Evolutionary conservation across 2,329 filamentous ascomycete species (phyloP).

Genomic region (Dactylonectria macrodidyma): DNA sequence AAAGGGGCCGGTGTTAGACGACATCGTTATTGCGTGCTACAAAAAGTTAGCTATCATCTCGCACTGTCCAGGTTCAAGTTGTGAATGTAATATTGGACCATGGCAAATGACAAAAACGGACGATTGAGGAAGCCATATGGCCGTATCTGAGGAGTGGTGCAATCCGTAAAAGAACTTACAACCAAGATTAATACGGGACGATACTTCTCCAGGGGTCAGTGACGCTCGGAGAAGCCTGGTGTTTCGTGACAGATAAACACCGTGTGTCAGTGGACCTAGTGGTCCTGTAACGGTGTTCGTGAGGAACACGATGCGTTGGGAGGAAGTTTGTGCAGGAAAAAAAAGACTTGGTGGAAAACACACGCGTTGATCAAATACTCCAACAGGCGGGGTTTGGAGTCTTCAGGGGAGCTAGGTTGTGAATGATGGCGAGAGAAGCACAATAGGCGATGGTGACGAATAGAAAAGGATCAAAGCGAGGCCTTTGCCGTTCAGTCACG

Average conservation of each 20-base stretch:
- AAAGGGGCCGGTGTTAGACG: slow-evolving; percentile 9
- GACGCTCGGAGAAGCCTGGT: slow-evolving; percentile 26
- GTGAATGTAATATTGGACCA: not conserved
- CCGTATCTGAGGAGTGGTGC: not conserved
- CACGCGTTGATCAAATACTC: slow-evolving; percentile 3
- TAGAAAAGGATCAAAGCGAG: not conserved
- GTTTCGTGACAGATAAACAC: slow-evolving; percentile 18
- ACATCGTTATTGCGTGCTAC: slow-evolving; percentile 9
- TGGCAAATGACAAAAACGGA: not conserved
- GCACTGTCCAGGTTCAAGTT: not conserved
- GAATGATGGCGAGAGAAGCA: not conserved
- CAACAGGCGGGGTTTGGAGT: not conserved
- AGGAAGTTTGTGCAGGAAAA: not conserved
- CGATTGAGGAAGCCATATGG: not conserved
- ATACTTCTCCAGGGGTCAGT: not conserved
- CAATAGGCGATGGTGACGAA: not conserved
- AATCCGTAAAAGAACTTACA: slow-evolving; percentile 28
- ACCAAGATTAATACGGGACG: not conserved
- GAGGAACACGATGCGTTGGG: not conserved
- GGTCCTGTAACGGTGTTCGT: not conserved
- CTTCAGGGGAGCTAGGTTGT: not conserved
- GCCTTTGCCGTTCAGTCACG: not conserved
- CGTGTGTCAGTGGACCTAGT: slow-evolving; percentile 9
- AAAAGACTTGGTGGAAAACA: not conserved
- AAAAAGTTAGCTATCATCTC: slow-evolving; percentile 8